Evolutionary conservation across 345 rosid genomes (phyloP), one percentile per base, ranked within the genome.

Genomic region (Schrenkiella parvula): DNA sequence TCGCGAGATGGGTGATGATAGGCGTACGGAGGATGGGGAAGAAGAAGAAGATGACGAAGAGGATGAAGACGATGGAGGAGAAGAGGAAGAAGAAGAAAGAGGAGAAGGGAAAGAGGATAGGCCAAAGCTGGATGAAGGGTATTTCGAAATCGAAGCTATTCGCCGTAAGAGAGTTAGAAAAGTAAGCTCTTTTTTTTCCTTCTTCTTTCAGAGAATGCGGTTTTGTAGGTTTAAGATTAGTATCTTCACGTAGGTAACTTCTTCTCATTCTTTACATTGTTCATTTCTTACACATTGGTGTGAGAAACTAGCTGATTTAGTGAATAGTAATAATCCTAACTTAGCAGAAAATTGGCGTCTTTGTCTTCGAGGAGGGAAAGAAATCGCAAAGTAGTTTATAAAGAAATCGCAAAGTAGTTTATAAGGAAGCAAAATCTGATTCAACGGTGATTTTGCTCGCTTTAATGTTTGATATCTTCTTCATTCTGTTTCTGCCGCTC

Each of bases 91-190:
- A 1, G 89, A 37, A 15, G 84, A 42, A 11, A 84, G 34, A 21
- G 90, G 37, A 4, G 83, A 53, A 12, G 76, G 17, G 1, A 74
- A 68, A 11, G 87, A 79, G 18, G 88, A 89, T 22, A 76, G 93
- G 72, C 82, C 96, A n/a, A 90, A 87, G 75, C 95, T 92, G 0
- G 98, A 83, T 19, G 99, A 95, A 56, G 99, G 96, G 12, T 95
- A 79, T 80, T 95, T 42, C 65, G 99, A 95, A 82, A 95, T 95
- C 64, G 98, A 95, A 87, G 92, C 95, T 61, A 91, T 95, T 77
- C 97, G 97, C 46, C 89, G 98, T 13, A 89, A 87, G 80, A 78
- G 99, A 71, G 78, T 88, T 37, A 83, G 98, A 52, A 95, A 95
- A 93, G 99, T 95, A 62, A 67, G 55, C 66, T 50, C 38, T 15